Evolutionary conservation across 2,329 filamentous ascomycete species (phyloP).

Genomic region (Penicillium aurantiogriseum): DNA sequence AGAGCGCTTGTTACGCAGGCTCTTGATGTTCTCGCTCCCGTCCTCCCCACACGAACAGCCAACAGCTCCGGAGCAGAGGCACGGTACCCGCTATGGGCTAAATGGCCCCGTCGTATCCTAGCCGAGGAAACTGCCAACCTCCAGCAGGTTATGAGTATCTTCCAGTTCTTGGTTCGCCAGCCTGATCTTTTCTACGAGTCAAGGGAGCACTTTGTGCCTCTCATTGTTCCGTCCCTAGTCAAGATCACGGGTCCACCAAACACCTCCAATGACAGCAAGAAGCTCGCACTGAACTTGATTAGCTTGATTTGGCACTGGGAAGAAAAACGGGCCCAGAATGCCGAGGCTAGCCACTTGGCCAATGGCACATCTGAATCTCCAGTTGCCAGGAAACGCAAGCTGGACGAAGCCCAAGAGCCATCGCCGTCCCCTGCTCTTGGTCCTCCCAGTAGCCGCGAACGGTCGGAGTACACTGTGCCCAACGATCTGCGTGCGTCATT

Average conservation of each 20-base stretch:
- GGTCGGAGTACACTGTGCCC: conserved; percentile 67
- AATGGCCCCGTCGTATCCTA: conserved; percentile 83
- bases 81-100: conserved; percentile 79
- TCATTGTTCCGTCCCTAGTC: conserved; percentile 83
- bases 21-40: conserved; percentile 89
- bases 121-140: conserved; percentile 93
- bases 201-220: conserved; percentile 81
- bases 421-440: conserved; percentile 52
- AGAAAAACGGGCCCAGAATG: conserved; percentile 70
- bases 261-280: conserved; percentile 86
- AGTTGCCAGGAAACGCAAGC: conserved; percentile 69
- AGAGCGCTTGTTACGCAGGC: conserved; percentile 89
- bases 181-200: conserved; percentile 93
- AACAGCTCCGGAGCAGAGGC: conserved; percentile 62
- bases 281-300: conserved; percentile 86
- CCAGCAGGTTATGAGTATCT: conserved; percentile 95
- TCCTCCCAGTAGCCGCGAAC: conserved; percentile 48
- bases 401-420: conserved; percentile 61
- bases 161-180: conserved; percentile 92
- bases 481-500: conserved; percentile 70
- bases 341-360: conserved; percentile 33
- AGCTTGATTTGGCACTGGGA: conserved; percentile 92
- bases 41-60: conserved; percentile 73
- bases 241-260: conserved; percentile 81
- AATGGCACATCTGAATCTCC: conserved; percentile 64